These are phyloP conservation scores for Nemania bipapillata DNA, from an alignment of 2,329 filamentous ascomycete species.

Conservation along the genomic window DNA sequence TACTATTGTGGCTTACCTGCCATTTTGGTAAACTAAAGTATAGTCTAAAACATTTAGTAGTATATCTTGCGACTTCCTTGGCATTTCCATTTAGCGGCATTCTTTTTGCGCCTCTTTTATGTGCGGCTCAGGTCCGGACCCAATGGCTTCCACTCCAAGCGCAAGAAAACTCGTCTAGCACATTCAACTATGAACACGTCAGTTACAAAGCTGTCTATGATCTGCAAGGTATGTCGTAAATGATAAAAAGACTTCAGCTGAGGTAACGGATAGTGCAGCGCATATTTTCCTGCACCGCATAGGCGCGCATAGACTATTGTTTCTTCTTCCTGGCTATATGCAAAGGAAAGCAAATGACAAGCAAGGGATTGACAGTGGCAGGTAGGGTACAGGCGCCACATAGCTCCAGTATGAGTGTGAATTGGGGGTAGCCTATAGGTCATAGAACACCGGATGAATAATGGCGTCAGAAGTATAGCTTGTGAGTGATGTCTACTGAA, in stretches of 20 bases:
- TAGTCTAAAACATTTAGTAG: neutral
- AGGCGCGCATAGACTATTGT: constrained; percentile 34
- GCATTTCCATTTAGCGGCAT: constrained; percentile 10
- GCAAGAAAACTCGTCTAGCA: constrained; percentile 2
- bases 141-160: constrained; percentile 16
- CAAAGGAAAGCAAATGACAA: constrained; percentile 12
- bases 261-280: neutral
- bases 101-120: neutral
- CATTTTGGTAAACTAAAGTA: neutral
- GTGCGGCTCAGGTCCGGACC: constrained; percentile 23
- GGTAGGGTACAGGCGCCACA: constrained; percentile 9
- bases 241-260: constrained; percentile 12
- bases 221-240: constrained; percentile 12
- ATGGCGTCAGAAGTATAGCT: constrained; percentile 20
- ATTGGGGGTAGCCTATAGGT: constrained; percentile 2
- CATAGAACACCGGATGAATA: neutral
- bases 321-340: constrained; percentile 3
- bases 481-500: neutral
- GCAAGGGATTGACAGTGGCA: constrained; percentile 17
- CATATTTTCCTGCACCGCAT: constrained; percentile 13
- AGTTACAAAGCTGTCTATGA: constrained; percentile 9
- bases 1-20: constrained; percentile 19
- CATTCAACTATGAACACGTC: constrained; percentile 9
- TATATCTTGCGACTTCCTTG: constrained; percentile 7
- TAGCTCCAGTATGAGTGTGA: constrained; percentile 4